Evolutionary conservation across 305 asterid species (phyloP).

Genomic region (Fraxinus xanthoxyloides): DNA sequence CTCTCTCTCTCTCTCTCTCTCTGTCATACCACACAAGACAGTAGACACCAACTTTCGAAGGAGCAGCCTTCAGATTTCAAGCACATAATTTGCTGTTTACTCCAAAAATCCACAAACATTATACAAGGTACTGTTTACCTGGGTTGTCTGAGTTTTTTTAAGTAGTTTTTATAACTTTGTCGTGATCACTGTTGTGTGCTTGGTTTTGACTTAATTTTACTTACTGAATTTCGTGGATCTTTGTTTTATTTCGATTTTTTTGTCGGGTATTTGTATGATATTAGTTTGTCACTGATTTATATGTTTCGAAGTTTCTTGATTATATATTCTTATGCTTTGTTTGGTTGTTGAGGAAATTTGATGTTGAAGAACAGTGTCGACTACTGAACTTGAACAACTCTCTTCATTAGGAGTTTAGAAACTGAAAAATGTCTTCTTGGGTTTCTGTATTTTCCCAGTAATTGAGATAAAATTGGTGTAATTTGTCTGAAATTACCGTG

Average conservation of each 20-base stretch:
- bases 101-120: constrained; percentile 6
- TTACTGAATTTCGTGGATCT: constrained; percentile 30
- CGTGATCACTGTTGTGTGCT: neutral
- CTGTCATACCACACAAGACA: constrained; percentile 26
- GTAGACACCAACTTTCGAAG: constrained; percentile 32
- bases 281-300: neutral
- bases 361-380: neutral
- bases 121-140: constrained; percentile 19
- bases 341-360: constrained; percentile 7
- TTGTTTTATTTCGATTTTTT: constrained; percentile 11
- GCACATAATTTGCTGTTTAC: constrained; percentile 14
- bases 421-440: constrained; percentile 3
- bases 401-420: constrained; percentile 8
- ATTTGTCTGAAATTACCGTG: neutral
- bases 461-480: neutral
- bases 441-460: constrained; percentile 1
- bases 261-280: constrained; percentile 9
- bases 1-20: constrained; percentile 4
- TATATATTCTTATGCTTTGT: constrained; percentile 14
- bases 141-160: neutral
- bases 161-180: neutral
- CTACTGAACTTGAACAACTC: neutral
- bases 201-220: neutral
- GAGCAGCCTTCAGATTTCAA: constrained; percentile 23
- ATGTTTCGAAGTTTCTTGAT: constrained; percentile 7